Evolutionary conservation across 176 grass and related monocot genomes (phyloP), one percentile per base, ranked within the genome.

Genomic region (Zoysia pacifica): DNA sequence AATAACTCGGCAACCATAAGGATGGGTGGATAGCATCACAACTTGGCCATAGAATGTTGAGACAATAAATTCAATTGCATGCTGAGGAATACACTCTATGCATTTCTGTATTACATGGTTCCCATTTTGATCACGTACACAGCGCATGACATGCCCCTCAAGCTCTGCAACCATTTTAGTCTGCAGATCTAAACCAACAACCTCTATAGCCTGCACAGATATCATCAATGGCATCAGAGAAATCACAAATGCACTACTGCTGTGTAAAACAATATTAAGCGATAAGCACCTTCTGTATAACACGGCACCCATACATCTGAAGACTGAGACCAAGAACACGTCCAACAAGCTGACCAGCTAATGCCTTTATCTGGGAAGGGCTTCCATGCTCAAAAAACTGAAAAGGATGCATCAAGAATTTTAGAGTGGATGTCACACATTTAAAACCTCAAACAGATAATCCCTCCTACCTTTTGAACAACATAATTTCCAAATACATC

Each of bases 361-460:
- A 84, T 79, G 89, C 85, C 73, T 89, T 93, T 88, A 91, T 91
- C 80, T 97, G 93, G 71, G 82, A 53, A 64, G 93, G 44, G 67
- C 85, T 97, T 77, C 93, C 93, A 59, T 97, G 90, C 93, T 97
- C 93, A 79, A 97, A 97, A 89, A 93, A 97, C 93, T 97, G 81
- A n/a, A 65, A 82, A 5, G 45, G 43, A 43, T 19, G 54, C 65
- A 82, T 48, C 9, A 64, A 41, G 18, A 68, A 5, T 62, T 67
- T 47, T 86, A 46, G 45, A 64, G 28, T 48, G 53, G 7, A 1
- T 43, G 40, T 20, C 54, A 65, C 0, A 73, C 6, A 9, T 38
- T 8, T 6, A 73, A 14, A 69, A 48, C 1, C 48, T 19, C 41
- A 77, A 79, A 43, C 20, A 78, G 78, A 79, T 65, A 18, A 71